A percentile compares a stretch with the other conserved stretches of the same genome.
Evolutionary conservation across 345 rosid species (phyloP).

Genomic region (Litchi chinensis): DNA sequence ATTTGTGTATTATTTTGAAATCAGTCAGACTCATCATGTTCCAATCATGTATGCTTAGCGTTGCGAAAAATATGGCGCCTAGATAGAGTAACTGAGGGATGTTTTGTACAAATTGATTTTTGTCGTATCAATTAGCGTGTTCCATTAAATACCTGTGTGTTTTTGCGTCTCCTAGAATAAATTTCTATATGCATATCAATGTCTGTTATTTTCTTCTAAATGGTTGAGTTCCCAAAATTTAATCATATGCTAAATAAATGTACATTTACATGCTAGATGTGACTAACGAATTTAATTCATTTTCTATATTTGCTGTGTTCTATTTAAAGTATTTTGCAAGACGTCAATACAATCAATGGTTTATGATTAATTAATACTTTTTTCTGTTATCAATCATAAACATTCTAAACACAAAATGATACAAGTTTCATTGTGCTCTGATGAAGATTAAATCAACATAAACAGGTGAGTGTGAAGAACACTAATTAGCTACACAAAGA

Average conservation of each 20-base stretch:
- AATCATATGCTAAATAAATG: background rate
- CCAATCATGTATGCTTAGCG: background rate
- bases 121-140: background rate
- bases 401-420: no score
- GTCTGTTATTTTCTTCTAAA: background rate
- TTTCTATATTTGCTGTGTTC: no score
- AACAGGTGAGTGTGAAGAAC: no score
- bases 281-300: background rate
- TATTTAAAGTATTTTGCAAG: no score
- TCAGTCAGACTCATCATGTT: background rate
- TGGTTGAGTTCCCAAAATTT: slow-evolving; percentile 6
- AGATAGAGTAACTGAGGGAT: background rate
- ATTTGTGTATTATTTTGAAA: background rate
- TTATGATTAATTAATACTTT: no score
- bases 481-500: no score
- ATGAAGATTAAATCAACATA: no score
- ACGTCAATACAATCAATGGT: no score
- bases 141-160: background rate
- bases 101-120: background rate
- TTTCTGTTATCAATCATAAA: no score
- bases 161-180: no score
- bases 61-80: background rate
- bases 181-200: no score
- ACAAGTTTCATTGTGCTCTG: no score
- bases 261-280: background rate